Evolutionary conservation across 2,329 filamentous ascomycete species (phyloP), one percentile per base, ranked within the genome.

Genomic region (Ascochyta rabiei): DNA sequence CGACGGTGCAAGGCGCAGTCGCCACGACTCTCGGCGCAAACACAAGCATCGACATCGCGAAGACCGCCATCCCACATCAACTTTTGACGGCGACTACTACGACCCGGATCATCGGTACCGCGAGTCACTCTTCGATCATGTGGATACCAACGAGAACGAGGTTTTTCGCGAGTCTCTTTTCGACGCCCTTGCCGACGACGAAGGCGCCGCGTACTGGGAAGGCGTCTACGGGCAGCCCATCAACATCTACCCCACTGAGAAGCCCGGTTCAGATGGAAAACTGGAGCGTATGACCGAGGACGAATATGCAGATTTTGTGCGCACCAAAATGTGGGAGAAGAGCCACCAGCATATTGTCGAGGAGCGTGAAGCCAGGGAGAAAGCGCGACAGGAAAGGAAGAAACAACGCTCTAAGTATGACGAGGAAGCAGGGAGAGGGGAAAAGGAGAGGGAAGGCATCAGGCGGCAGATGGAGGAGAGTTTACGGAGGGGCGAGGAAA

Each of bases 181-280:
- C 77, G 95, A 99, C 74, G 95, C 95, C 28, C 88, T 99, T 76
- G 93, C 92, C 33, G 95, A 99, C 75, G 93, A 98, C 71, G 95
- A 99, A 77, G 95, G 93, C 41, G 95, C 95, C 2, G 85, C 87
- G 7, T 99, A 95, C 78, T 99, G 95, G 95, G 89, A 97, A 74
- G 86, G 86, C 15, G 90, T 99, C n/a, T 99, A 98, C 76, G 93
- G 92, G 1, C 93, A 98, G 73, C 93, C 95, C 0, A 89, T 98
- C 44, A 92, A 97, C 75, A 84, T 86, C 6, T 97, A 96, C 71
- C 72, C 84, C 0, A 80, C 83, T 23, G 80, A 81, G 0, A 80
- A 70, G 83, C 83, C 59, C 75, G 86, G 68, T 47, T 77, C 61
- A 45, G 77, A 64, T 34, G 84, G 84, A 15, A 80, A 82, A 54